Base-by-base conservation (phyloP, 2,329 filamentous ascomycete genomes). In the Calycina marina region DNA sequence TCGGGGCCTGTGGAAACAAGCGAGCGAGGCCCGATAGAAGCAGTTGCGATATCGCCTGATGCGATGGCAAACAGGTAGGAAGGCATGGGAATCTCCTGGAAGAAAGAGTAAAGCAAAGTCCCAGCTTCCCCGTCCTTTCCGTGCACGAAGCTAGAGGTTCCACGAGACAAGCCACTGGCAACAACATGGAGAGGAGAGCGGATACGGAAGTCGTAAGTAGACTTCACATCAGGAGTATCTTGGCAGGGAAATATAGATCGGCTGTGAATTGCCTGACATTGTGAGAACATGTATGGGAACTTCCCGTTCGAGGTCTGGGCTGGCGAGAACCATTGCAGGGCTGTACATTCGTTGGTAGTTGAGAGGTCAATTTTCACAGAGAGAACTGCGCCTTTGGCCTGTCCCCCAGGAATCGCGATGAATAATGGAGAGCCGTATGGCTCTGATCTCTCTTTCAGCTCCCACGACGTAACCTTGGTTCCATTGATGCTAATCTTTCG, bases 211-310 rank as follows among this genome's bases (percentile, higher is more conserved):
- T 77, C 75, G 57, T 86, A 85, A 2, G 85, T 92, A n/a, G 82
- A 85, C 63, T 98, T 98, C 48, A 94, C 81, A 54, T 94, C 88
- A 3, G 90, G 90, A 1, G 90, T 96, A 53, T 98, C 90, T 61
- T 96, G 88, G 58, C 88, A 96, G 5, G 90, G 90, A 56, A 96
- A 93, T 39, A 96, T 71, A 29, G 85, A 93, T 38, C 90, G 76
- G 26, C 83, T 84, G 50, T 96, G 86, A 50, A 94, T 96, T 33
- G 88, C 86, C 63, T 98, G 88, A 56, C 86, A 93, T 62, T 96
- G 90, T 27, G 83, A 92, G 62, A 96, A 96, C 76, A 96, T 88
- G 58, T 94, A 96, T 1, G 88, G 88, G 45, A 92, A 80, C 57
- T 85, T 90, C 62, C 85, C 86, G 68, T 93, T 94, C 37, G 82